Base-by-base conservation (phyloP, 176 grass and related monocot species). In the Aegilops sharonensis region DNA sequence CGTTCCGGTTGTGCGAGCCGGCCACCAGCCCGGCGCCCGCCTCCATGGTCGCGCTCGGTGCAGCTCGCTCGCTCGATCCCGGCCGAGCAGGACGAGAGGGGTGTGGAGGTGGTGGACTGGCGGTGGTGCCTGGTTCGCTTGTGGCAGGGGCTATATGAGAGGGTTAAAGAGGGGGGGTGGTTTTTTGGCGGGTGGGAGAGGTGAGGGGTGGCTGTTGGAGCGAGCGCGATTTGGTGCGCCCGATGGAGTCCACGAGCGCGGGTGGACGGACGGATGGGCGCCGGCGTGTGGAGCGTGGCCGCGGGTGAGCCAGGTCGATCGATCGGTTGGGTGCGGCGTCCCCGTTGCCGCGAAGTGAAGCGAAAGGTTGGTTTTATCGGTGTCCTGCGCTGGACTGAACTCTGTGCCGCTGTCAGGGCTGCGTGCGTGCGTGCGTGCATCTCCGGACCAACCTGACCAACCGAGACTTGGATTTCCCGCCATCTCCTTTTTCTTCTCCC, bases 301-400 rank as follows among this genome's bases (percentile, higher is more conserved):
- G 93, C 79, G 85, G 77, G 82, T 68, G 83, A 82, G 88, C 78
- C 63, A 74, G 88, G 71, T 32, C 64, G 43, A 68, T 45, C 11
- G 42, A 10, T 54, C 50, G 73, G 93, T 96, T 88, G 86, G 97
- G 85, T 99, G 97, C 90, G 80, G 90, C 93, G 97, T 99, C 97
- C 72, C 90, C 92, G 93, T 99, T 99, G 97, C 97, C 85, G 84
- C 97, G 10, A 93, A 91, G 92, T 89, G 94, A 99, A 99, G 97
- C 88, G 89, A 96, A 78, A 85, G 82, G 14, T 18, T 83, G 45
- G 32, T 31, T 20, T 57, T 57, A 66, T 59, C 45, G 73, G 20
- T 43, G 31, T 34, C 72, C 61, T 34, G 74, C 47, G 66, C 72
- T 63, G 71, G 54, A 72, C 45, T 89, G 69, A n/a, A 84, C 35